A percentile compares a stretch with the other conserved stretches of the same genome.
These are phyloP conservation scores for Didymella sp. DNA, from an alignment of 2,329 filamentous ascomycete genomes.

Conservation along the genomic window DNA sequence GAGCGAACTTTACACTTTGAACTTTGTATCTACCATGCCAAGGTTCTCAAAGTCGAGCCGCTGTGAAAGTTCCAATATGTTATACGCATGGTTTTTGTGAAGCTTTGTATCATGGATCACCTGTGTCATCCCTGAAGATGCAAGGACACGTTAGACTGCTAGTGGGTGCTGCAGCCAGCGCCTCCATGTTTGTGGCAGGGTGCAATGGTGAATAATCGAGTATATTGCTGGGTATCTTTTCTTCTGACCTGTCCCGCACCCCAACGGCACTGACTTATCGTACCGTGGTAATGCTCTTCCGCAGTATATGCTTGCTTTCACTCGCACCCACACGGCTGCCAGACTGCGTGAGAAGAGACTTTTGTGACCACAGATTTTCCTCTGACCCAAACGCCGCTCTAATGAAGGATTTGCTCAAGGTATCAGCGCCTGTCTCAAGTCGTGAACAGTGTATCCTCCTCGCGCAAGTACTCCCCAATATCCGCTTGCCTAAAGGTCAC, in stretches of 20 bases:
- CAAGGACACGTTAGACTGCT: not conserved
- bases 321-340: not conserved
- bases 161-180: not conserved
- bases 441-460: conserved; percentile 72
- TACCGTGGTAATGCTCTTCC: not conserved
- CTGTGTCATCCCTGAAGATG: too few species aligned
- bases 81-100: too few species aligned
- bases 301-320: not conserved
- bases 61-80: too few species aligned
- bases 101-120: too few species aligned
- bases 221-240: conserved; percentile 18
- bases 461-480: conserved; percentile 91
- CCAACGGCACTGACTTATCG: not conserved
- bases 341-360: too few species aligned
- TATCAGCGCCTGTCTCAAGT: conserved; percentile 48
- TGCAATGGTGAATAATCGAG: not conserved
- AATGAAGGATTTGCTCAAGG: not conserved
- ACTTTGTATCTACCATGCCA: too few species aligned
- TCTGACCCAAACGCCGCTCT: not conserved
- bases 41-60: too few species aligned
- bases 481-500: conserved; percentile 92
- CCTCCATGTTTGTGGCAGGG: not conserved
- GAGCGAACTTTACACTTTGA: not conserved
- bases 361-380: not conserved
- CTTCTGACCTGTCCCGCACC: not conserved